These are phyloP conservation scores for Sistotremastrum suecicum DNA, from an alignment of 768 basidiomycete genomes.

Conservation along the genomic window DNA sequence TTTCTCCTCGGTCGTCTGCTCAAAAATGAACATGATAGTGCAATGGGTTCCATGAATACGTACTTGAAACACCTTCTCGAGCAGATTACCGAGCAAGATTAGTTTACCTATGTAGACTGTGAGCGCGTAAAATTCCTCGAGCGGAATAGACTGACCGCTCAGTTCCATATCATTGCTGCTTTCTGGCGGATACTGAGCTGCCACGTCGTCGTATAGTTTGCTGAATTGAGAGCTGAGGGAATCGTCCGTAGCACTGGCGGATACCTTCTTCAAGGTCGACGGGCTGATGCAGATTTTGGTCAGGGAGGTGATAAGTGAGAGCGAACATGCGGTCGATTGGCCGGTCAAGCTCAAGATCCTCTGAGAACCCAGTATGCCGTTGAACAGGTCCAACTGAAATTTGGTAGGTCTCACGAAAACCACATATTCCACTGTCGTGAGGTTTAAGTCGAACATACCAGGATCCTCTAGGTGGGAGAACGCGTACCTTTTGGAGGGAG, in stretches of 20 bases:
- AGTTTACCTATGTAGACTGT: conserved; percentile 51
- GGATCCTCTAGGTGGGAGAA: too few relatives aligned
- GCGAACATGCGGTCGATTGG: conserved; percentile 59
- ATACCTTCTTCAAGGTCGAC: conserved; percentile 34
- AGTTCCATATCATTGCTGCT: conserved; percentile 40
- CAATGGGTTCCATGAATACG: not conserved
- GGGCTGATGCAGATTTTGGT: conserved; percentile 93
- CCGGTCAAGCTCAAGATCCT: conserved; percentile 55
- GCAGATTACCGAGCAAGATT: conserved; percentile 46
- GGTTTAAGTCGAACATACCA: not conserved
- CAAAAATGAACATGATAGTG: not conserved
- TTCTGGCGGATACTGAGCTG: too few relatives aligned
- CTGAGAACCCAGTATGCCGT: conserved; percentile 57
- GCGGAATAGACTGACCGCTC: conserved; percentile 47
- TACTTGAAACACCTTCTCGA: conserved; percentile 48
- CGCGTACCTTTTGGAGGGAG: conserved; percentile 81
- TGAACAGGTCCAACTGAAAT: conserved; percentile 73
- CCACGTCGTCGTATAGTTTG: too few relatives aligned
- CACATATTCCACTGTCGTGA: conserved; percentile 82
- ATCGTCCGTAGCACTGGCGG: too few relatives aligned
- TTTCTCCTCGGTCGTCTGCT: conserved; percentile 76
- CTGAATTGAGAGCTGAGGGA: too few relatives aligned
- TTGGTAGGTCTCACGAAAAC: conserved; percentile 84
- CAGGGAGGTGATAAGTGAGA: conserved; percentile 65
- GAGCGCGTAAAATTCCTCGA: conserved; percentile 1